A percentile compares a stretch with the other conserved stretches of the same genome.
These are phyloP conservation scores for Jatropha curcas DNA, from an alignment of 345 rosid species.

Conservation along the genomic window DNA sequence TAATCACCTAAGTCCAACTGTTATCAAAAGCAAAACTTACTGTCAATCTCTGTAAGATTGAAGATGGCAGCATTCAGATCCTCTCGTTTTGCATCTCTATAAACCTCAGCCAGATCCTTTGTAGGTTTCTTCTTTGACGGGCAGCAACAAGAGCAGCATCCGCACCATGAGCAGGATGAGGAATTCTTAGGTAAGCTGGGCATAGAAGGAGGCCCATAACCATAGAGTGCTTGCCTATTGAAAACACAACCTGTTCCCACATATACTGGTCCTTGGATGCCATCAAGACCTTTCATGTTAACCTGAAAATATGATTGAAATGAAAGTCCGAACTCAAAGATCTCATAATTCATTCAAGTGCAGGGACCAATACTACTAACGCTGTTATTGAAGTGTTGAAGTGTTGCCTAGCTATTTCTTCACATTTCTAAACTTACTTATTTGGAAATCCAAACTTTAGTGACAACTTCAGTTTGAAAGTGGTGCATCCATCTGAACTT, in stretches of 20 bases:
- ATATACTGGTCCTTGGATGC: slow-evolving; percentile 95
- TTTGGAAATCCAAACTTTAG: background rate
- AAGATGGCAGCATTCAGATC: slow-evolving; percentile 94
- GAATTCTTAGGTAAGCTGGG: slow-evolving; percentile 65
- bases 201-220: slow-evolving; percentile 86
- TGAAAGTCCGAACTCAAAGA: slow-evolving; percentile 14
- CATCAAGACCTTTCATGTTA: slow-evolving; percentile 96
- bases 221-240: slow-evolving; percentile 92
- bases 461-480: background rate
- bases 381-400: background rate
- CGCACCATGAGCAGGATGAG: slow-evolving; percentile 55
- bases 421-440: background rate
- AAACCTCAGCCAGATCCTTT: slow-evolving; percentile 69
- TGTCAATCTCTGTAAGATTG: slow-evolving; percentile 83
- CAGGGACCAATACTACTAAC: background rate
- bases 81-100: slow-evolving; percentile 81
- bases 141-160: slow-evolving; percentile 74
- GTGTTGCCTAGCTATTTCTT: background rate
- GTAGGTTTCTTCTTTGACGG: slow-evolving; percentile 56
- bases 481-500: background rate
- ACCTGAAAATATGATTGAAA: slow-evolving; percentile 49
- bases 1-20: slow-evolving; percentile 4
- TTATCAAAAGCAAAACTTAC: slow-evolving; percentile 38
- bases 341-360: slow-evolving; percentile 1
- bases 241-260: slow-evolving; percentile 96